Base-by-base conservation (phyloP, 306 rosid species). In the Quercus gilva region DNA sequence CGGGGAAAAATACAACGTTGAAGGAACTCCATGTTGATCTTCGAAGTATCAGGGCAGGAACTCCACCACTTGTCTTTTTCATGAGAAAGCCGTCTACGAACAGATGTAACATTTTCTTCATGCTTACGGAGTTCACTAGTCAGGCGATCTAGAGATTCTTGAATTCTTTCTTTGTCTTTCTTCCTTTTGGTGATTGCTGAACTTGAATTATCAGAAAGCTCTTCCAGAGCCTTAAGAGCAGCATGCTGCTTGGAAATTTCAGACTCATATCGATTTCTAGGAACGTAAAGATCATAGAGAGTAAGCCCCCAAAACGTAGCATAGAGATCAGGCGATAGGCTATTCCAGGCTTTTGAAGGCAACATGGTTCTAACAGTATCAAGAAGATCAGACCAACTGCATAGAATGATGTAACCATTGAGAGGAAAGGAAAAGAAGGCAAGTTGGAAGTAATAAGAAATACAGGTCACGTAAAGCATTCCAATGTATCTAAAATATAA, bases 1-100 rank as follows among this genome's bases (percentile, higher is more conserved):
- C 99, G 99, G 49, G 99, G 99, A 71, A 95, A 95, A 74, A 95
- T 93, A 83, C 99, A 95, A 55, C 98, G 97, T 88, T 95, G 99
- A 89, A 95, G 99, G 84, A 95, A 95, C 83, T 95, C 99, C 98
- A 93, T 93, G 83, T 95, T 95, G 86, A 95, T 95, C 92, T 95
- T 95, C 41, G 92, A 82, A 75, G 98, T 93, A 85, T 95, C 99
- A 79, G 93, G 99, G 84, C 99, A 95, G 55, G 93, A 93, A 87
- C 97, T 93, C 83, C 92, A 87, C 99, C 99, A 95, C 71, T 85
- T 93, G 85, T 95, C 98, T 80, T 95, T 95, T 80, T 93, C 99
- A 77, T 73, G 93, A 71, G 96, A 91, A 59, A 95, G 95, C 18
- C 99, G 88, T 80, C 86, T 89, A 29, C 84, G 94, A 76, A 95